Evolutionary conservation across 2,329 filamentous ascomycete species (phyloP).

Genomic region (Pseudogymnoascus verrucosus): DNA sequence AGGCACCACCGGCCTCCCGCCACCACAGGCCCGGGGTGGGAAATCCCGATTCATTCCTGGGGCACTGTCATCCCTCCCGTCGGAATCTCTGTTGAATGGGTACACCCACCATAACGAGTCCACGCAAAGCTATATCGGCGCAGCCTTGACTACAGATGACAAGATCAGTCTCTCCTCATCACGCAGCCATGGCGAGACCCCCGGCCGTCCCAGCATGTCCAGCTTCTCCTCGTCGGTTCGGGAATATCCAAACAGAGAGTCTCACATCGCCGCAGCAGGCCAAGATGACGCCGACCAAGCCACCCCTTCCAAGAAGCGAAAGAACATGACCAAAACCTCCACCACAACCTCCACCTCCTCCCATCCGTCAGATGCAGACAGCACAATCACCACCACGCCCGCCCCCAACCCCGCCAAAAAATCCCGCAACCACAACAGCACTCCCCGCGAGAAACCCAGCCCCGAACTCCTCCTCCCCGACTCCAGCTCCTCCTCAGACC

Average conservation of each 20-base stretch:
- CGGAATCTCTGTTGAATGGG: slow-evolving; percentile 35
- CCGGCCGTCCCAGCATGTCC: not conserved
- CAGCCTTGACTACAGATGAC: not conserved
- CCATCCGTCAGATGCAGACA: not conserved
- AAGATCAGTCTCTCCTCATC: not conserved
- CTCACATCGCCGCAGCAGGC: not conserved
- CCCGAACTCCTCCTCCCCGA: not conserved
- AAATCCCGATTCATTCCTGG: slow-evolving; percentile 34
- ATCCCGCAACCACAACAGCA: not conserved
- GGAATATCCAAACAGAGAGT: not conserved
- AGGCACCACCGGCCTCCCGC: slow-evolving; percentile 23
- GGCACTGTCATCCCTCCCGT: slow-evolving; percentile 36
- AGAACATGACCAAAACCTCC: not conserved
- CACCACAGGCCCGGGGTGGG: slow-evolving; percentile 23
- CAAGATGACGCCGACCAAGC: not conserved
- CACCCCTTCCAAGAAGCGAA: not conserved
- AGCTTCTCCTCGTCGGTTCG: not conserved
- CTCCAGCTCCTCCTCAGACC: not conserved
- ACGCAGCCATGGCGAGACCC: not conserved
- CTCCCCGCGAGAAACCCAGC: not conserved
- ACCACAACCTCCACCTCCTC: not conserved
- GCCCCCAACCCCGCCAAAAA: not conserved
- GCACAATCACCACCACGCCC: not conserved
- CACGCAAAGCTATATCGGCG: not conserved
- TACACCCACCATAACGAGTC: slow-evolving; percentile 17